Evolutionary conservation across 139 green algal genomes (phyloP).

Genomic region (Trebouxia sp.): DNA sequence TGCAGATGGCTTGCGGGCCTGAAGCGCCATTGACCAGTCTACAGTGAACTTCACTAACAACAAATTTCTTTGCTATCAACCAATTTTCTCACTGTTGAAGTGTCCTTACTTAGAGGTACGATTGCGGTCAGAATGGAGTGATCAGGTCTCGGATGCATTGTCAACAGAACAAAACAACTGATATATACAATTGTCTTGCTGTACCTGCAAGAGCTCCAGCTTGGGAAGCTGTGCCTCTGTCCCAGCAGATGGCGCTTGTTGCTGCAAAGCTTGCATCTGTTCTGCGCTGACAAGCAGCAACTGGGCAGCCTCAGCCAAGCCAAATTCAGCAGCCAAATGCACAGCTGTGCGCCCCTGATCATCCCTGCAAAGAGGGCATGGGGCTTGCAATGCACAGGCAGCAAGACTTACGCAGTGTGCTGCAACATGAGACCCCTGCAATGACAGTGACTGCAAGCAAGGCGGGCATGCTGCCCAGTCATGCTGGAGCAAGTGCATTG

Average conservation of each 20-base stretch:
- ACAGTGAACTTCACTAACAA: no score
- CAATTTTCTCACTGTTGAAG: no score
- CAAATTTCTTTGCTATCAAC: no score
- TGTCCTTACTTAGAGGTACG: no score
- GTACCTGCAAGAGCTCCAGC: background rate
- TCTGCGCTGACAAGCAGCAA: conserved; percentile 43
- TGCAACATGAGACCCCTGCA: background rate
- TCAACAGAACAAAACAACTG: no score
- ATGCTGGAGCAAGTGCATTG: no score
- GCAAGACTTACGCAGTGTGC: background rate
- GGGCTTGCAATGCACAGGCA: background rate
- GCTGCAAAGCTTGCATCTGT: background rate
- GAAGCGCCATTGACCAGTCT: no score
- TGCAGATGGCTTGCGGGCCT: no score
- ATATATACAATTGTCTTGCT: background rate
- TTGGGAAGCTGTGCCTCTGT: conserved; percentile 11
- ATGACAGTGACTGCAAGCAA: background rate
- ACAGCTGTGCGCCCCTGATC: conserved; percentile 74
- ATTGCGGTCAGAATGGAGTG: no score
- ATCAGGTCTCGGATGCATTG: no score
- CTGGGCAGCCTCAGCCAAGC: conserved; percentile 33
- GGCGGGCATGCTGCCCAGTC: no score
- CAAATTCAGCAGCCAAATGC: conserved; percentile 75
- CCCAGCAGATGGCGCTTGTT: background rate
- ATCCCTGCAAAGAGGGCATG: conserved; percentile 57